Evolutionary conservation across 805 yeast species (phyloP).

Genomic region (Teunomyces lycoperdinae): DNA sequence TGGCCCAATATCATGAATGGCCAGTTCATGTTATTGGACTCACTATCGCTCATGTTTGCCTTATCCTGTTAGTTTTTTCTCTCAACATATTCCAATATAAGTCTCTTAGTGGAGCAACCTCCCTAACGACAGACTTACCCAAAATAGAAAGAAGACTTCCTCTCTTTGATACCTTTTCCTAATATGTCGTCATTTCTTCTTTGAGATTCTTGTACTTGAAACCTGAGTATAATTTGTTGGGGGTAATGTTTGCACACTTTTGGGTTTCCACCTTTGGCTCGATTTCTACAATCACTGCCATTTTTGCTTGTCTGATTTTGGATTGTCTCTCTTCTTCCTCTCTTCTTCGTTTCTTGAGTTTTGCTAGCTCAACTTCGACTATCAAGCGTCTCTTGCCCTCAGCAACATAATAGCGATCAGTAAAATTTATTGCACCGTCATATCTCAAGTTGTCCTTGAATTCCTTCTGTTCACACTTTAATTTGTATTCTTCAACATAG

Average conservation of each 20-base stretch:
- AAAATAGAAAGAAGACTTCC: background rate
- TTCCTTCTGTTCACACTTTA: background rate
- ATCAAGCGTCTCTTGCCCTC: background rate
- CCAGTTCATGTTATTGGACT: background rate
- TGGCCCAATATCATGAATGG: slow-evolving; percentile 1
- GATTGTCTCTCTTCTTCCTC: background rate
- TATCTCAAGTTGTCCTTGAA: background rate
- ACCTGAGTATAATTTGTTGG: slow-evolving; percentile 1
- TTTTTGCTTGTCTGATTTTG: background rate
- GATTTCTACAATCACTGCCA: background rate
- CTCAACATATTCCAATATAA: background rate
- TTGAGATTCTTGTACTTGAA: slow-evolving; percentile 1
- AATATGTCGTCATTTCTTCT: background rate
- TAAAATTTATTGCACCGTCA: background rate
- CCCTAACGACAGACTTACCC: slow-evolving; percentile 1
- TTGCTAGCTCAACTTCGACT: too few species aligned
- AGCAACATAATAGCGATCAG: background rate
- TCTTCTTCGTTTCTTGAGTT: background rate
- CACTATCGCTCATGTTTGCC: background rate
- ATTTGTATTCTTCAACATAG: background rate
- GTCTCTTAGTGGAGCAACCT: background rate
- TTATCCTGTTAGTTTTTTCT: background rate
- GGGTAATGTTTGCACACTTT: background rate
- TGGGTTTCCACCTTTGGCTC: background rate
- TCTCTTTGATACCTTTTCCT: background rate